Percentiles rank a stretch among this genome's conserved stretches.
phyloP scores from a whole-genome alignment of 139 green algal genomes.

The Micractinium sp. region DNA sequence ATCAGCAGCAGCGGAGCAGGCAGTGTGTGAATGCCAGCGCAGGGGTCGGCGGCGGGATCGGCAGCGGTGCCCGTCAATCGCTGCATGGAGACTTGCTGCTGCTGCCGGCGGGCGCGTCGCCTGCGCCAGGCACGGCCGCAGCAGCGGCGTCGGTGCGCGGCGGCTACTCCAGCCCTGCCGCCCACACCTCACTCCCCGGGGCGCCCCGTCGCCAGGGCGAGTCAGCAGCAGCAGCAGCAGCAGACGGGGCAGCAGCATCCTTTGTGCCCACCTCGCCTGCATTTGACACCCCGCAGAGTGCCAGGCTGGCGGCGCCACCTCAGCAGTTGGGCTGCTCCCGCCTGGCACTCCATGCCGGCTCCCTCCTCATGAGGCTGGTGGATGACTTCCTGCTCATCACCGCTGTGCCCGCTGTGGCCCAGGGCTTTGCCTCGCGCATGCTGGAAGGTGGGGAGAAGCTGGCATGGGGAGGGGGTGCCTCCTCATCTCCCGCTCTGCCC shows the following conservation, averaged over 20 bases:
- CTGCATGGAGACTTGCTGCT: conserved; percentile 23
- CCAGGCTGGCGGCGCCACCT: not conserved
- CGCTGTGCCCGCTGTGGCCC: conserved; percentile 58
- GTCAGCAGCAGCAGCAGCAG: not conserved
- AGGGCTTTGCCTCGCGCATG: conserved; percentile 59
- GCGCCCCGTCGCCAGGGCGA: not conserved
- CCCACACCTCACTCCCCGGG: too few species aligned
- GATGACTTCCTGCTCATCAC: conserved; percentile 92
- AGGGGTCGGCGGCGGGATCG: not conserved
- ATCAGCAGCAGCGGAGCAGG: not conserved
- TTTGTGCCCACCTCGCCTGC: not conserved
- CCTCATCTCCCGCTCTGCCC: too few species aligned
- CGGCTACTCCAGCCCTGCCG: not conserved
- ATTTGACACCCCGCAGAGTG: not conserved
- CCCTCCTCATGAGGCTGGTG: conserved; percentile 80
- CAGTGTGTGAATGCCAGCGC: not conserved
- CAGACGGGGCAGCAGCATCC: not conserved
- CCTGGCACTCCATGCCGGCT: conserved; percentile 26
- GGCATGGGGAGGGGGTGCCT: too few species aligned
- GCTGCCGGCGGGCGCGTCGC: not conserved
- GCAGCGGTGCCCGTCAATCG: not conserved
- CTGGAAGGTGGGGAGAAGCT: conserved; percentile 32
- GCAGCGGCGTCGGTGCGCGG: not conserved
- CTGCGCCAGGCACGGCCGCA: not conserved
- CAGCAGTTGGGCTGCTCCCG: conserved; percentile 3